Evolutionary conservation across 1,284 basidiomycete species (phyloP).

Genomic region (Coniophora puteana): DNA sequence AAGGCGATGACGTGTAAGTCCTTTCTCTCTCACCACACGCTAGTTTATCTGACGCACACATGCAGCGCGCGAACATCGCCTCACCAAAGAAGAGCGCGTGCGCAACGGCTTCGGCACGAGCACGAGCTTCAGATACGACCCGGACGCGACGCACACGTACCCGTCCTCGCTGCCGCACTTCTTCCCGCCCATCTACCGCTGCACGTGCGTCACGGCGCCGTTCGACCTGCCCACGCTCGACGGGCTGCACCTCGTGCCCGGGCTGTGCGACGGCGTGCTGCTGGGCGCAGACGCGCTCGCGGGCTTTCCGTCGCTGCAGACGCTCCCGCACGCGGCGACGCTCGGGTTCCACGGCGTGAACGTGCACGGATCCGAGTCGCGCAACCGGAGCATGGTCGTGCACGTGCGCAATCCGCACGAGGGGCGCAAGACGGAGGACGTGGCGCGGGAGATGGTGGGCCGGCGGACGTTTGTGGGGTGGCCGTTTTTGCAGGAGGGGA

Average conservation of each 20-base stretch:
- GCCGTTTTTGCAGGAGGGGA: slow-evolving; percentile 94
- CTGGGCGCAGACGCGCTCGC: slow-evolving; percentile 87
- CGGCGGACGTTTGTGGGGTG: slow-evolving; percentile 82
- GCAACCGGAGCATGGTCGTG: slow-evolving; percentile 91
- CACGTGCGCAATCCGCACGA: slow-evolving; percentile 80
- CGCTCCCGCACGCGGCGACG: slow-evolving; percentile 75
- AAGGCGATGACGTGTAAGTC: slow-evolving; percentile 75
- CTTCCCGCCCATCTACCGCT: slow-evolving; percentile 89
- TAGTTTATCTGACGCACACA: slow-evolving; percentile 1
- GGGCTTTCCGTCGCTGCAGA: slow-evolving; percentile 94
- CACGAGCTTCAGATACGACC: slow-evolving; percentile 75
- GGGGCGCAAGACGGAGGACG: slow-evolving; percentile 60
- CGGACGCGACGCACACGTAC: slow-evolving; percentile 63
- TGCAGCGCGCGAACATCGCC: slow-evolving; percentile 69
- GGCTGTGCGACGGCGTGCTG: slow-evolving; percentile 86
- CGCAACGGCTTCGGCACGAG: slow-evolving; percentile 83
- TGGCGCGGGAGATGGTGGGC: slow-evolving; percentile 77
- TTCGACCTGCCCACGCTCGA: slow-evolving; percentile 89
- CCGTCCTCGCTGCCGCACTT: slow-evolving; percentile 92
- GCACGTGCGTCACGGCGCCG: slow-evolving; percentile 72
- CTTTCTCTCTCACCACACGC: slow-evolving; percentile 1
- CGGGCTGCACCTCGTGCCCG: slow-evolving; percentile 83
- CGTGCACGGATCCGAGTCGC: slow-evolving; percentile 87
- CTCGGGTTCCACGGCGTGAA: slow-evolving; percentile 90
- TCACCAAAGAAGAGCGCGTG: slow-evolving; percentile 74